These are phyloP conservation scores for Fusarium cyanostomum DNA, from an alignment of 2,329 filamentous ascomycete species.

Conservation along the genomic window DNA sequence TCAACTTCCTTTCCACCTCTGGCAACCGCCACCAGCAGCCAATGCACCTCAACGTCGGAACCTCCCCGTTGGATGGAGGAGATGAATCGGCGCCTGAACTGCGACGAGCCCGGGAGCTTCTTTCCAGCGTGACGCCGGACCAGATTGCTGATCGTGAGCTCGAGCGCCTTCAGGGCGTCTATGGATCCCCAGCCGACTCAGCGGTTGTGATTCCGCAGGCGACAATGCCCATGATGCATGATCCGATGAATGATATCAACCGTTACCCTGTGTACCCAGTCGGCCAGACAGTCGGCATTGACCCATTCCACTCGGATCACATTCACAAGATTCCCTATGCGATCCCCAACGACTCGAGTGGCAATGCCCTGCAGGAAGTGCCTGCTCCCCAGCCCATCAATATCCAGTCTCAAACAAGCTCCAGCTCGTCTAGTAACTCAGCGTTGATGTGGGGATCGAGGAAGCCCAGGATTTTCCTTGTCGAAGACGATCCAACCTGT, in stretches of 20 bases:
- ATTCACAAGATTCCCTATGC: constrained; percentile 94
- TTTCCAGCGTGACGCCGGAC: constrained; percentile 63
- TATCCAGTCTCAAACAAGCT: constrained; percentile 33
- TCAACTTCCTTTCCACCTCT: constrained; percentile 62
- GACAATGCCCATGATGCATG: constrained; percentile 59
- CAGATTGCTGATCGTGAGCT: constrained; percentile 63
- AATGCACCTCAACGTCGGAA: constrained; percentile 49
- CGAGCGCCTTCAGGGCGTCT: constrained; percentile 64
- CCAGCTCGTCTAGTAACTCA: constrained; percentile 49
- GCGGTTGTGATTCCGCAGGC: constrained; percentile 54
- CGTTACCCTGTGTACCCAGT: constrained; percentile 86
- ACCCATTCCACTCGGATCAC: constrained; percentile 93
- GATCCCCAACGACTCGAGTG: constrained; percentile 66
- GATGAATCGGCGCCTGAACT: constrained; percentile 63
- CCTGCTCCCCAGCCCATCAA: constrained; percentile 51
- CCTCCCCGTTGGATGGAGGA: constrained; percentile 52
- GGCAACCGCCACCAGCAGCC: constrained; percentile 51
- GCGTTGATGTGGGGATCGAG: constrained; percentile 63
- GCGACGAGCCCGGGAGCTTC: constrained; percentile 65
- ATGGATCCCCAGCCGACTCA: constrained; percentile 64
- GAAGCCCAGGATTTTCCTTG: constrained; percentile 84
- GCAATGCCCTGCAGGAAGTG: constrained; percentile 49
- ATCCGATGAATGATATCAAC: constrained; percentile 64
- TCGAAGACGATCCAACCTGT: constrained; percentile 81
- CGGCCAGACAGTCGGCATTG: constrained; percentile 89